Percentiles rank a stretch among this genome's conserved stretches.
phyloP scores from a whole-genome alignment of 1,284 basidiomycete genomes.

The Cutaneotrichosporon sp. region DNA sequence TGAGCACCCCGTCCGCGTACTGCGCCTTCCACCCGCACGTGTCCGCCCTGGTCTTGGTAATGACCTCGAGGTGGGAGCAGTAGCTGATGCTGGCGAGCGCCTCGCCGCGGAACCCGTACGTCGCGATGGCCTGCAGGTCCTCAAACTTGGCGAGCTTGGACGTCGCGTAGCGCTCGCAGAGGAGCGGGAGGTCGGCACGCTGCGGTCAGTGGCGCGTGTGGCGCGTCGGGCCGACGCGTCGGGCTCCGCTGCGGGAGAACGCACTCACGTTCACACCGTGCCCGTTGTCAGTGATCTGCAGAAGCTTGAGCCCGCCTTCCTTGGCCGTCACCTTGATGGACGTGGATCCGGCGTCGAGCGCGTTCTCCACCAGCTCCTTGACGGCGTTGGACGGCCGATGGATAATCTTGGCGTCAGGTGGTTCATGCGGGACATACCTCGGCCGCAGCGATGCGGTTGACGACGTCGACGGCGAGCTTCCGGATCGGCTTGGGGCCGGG shows the following conservation, averaged over 20 bases:
- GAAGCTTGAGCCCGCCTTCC: constrained; percentile 91
- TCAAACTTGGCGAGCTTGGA: constrained; percentile 87
- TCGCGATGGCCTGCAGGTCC: constrained; percentile 80
- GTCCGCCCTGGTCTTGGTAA: constrained; percentile 82
- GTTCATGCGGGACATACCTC: constrained; percentile 53
- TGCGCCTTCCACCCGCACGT: constrained; percentile 87
- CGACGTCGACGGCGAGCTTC: constrained; percentile 58
- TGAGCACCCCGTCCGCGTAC: constrained; percentile 73
- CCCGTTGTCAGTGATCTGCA: constrained; percentile 97
- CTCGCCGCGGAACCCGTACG: constrained; percentile 97
- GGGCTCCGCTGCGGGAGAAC: too few relatives aligned
- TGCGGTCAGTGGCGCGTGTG: constrained; percentile 37
- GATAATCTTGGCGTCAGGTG: constrained; percentile 70
- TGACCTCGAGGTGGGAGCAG: constrained; percentile 82
- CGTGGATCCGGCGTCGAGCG: constrained; percentile 87
- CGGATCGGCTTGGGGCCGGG: constrained; percentile 44
- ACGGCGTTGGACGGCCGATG: constrained; percentile 93
- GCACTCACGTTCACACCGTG: constrained; percentile 86
- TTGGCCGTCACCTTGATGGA: constrained; percentile 86
- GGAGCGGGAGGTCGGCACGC: constrained; percentile 77
- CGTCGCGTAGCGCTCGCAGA: constrained; percentile 95
- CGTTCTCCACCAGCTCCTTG: constrained; percentile 95
- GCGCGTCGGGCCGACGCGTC: too few relatives aligned
- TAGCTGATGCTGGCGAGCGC: constrained; percentile 96
- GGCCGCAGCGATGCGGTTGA: constrained; percentile 65